Percentiles rank a stretch among this genome's conserved stretches.
phyloP scores from a whole-genome alignment of 768 basidiomycete species.

The Phaffia australis region DNA sequence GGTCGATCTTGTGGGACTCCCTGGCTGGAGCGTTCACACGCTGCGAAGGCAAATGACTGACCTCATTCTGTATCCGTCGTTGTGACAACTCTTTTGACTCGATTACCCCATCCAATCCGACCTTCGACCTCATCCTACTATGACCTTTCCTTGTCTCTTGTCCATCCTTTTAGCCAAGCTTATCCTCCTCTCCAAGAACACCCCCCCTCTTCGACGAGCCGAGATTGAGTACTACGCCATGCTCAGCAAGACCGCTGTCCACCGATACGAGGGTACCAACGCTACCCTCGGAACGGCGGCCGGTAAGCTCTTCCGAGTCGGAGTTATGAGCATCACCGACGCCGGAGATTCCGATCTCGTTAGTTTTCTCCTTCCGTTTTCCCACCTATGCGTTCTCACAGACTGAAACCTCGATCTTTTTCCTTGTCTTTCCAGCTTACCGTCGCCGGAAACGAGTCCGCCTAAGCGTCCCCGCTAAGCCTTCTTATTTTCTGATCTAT shows the following conservation, averaged over 20 bases:
- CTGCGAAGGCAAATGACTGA: too few relatives aligned
- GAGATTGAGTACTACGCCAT: conserved; percentile 99
- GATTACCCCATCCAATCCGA: background rate
- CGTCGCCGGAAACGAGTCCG: conserved; percentile 23
- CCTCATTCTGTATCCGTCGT: background rate
- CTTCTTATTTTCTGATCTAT: too few relatives aligned
- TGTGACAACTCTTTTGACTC: too few relatives aligned
- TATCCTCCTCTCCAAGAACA: conserved; percentile 96
- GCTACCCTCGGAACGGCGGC: conserved; percentile 97
- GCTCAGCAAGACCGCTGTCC: conserved; percentile 97
- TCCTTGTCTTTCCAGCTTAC: conserved; percentile 8
- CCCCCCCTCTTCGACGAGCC: conserved; percentile 96
- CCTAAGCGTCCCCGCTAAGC: conserved; percentile 10
- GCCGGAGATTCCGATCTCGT: conserved; percentile 94
- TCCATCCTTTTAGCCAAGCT: conserved; percentile 65
- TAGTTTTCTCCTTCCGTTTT: conserved; percentile 1
- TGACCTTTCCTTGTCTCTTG: background rate
- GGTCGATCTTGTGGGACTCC: background rate
- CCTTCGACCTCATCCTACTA: background rate
- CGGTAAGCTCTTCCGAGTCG: conserved; percentile 97
- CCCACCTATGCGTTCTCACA: background rate
- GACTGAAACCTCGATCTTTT: background rate
- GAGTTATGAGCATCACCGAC: conserved; percentile 95
- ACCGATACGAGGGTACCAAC: conserved; percentile 96
- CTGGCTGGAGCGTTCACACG: background rate